Conservation (phyloP, 768 basidiomycete species). For the Leccinum ochraceum region DNA sequence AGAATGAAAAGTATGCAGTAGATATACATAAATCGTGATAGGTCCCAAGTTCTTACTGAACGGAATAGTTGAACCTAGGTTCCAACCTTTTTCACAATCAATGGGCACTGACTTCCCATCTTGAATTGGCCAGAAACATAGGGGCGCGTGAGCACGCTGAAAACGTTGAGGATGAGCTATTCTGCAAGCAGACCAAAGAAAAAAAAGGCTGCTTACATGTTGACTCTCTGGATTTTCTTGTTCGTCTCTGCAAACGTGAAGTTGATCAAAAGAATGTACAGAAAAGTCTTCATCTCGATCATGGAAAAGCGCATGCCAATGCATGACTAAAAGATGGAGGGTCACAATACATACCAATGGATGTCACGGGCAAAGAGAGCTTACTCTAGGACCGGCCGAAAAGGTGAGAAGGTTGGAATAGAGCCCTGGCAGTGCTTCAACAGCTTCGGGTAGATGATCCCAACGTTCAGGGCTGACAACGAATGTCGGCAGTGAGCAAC, state of each 20-base stretch:
- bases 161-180: neutral
- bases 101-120: slow-evolving; percentile 63
- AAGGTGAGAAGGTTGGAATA: slow-evolving; percentile 74
- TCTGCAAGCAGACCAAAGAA: neutral
- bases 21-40: neutral
- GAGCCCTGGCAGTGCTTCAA: slow-evolving; percentile 63
- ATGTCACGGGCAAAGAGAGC: slow-evolving; percentile 27
- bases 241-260: slow-evolving; percentile 59
- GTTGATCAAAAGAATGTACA: slow-evolving; percentile 67
- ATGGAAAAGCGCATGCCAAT: slow-evolving; percentile 81
- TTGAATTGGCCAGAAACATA: slow-evolving; percentile 54
- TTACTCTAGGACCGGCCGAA: slow-evolving; percentile 78
- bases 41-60: neutral
- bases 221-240: slow-evolving; percentile 56
- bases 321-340: slow-evolving; percentile 57
- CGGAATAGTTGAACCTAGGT: slow-evolving; percentile 1
- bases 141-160: slow-evolving; percentile 65
- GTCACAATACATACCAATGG: slow-evolving; percentile 1
- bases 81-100: slow-evolving; percentile 45
- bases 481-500: slow-evolving; percentile 3
- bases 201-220: slow-evolving; percentile 50
- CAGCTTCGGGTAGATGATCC: slow-evolving; percentile 74
- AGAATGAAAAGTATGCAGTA: neutral
- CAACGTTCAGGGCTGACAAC: slow-evolving; percentile 72
- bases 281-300: slow-evolving; percentile 80